A percentile compares a stretch with the other conserved stretches of the same genome.
These are phyloP conservation scores for Coniferiporia sulphurascens DNA, from an alignment of 1,284 basidiomycete species.

Conservation along the genomic window DNA sequence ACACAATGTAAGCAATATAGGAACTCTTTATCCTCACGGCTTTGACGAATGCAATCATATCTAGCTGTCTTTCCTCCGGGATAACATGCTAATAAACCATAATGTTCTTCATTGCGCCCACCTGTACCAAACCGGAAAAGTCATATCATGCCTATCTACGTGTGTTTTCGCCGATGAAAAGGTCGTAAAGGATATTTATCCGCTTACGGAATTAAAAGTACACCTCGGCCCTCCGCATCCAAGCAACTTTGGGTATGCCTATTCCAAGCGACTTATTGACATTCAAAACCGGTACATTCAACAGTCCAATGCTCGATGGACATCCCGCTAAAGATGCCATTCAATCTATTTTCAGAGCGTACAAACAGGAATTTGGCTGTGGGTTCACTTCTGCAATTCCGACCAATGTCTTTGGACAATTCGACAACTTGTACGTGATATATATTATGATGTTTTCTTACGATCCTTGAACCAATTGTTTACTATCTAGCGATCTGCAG, in stretches of 20 bases:
- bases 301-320: background rate
- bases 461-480: background rate
- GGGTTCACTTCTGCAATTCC: slow-evolving; percentile 92
- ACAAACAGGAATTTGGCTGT: slow-evolving; percentile 85
- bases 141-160: slow-evolving; percentile 84
- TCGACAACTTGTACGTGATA: slow-evolving; percentile 67
- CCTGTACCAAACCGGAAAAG: slow-evolving; percentile 57
- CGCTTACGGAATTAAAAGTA: slow-evolving; percentile 85
- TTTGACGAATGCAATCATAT: background rate
- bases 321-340: background rate
- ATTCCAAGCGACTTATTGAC: slow-evolving; percentile 91
- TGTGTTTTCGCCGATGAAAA: slow-evolving; percentile 84
- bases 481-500: slow-evolving; percentile 64
- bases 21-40: background rate
- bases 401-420: slow-evolving; percentile 85
- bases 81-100: slow-evolving; percentile 89
- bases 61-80: slow-evolving; percentile 80
- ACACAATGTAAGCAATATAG: slow-evolving; percentile 57
- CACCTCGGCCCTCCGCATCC: slow-evolving; percentile 84
- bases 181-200: slow-evolving; percentile 56
- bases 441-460: background rate
- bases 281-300: slow-evolving; percentile 75
- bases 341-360: slow-evolving; percentile 51
- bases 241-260: slow-evolving; percentile 89
- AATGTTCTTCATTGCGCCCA: slow-evolving; percentile 77